Evolutionary conservation across 768 basidiomycete genomes (phyloP).

Genomic region (Clitopilus hobsonii): DNA sequence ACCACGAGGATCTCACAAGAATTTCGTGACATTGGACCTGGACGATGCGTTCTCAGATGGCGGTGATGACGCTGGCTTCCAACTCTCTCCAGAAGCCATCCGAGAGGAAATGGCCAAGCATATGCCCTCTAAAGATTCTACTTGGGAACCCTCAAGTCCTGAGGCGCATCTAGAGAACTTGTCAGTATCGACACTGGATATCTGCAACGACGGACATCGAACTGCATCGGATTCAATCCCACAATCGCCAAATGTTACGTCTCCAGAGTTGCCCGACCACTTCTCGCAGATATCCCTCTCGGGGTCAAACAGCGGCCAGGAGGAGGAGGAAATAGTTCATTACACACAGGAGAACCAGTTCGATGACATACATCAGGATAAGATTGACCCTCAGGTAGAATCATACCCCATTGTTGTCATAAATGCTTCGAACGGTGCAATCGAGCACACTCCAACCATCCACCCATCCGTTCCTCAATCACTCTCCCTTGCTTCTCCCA

Average conservation of each 20-base stretch:
- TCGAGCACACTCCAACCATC: conserved; percentile 13
- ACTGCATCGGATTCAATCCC: conserved; percentile 19
- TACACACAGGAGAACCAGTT: too few species aligned
- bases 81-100: conserved; percentile 59
- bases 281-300: conserved; percentile 37
- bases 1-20: conserved; percentile 17
- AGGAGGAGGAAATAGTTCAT: conserved; percentile 6
- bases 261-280: conserved; percentile 22
- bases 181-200: conserved; percentile 57
- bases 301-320: conserved; percentile 16
- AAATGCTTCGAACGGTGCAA: conserved; percentile 26
- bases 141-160: conserved; percentile 28
- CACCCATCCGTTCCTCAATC: conserved; percentile 9
- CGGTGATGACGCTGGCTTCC: conserved; percentile 40
- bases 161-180: conserved; percentile 31
- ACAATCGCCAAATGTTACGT: conserved; percentile 18
- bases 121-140: conserved; percentile 28
- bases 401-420: conserved; percentile 41
- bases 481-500: conserved; percentile 7
- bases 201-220: conserved; percentile 32
- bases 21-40: conserved; percentile 31
- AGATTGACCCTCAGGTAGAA: too few species aligned
- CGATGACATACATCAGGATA: too few species aligned
- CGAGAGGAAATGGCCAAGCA: conserved; percentile 57
- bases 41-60: conserved; percentile 71